Evolutionary conservation across 2,329 filamentous ascomycete species (phyloP), one percentile per base, ranked within the genome.

Genomic region (Nothophaeocryptopus gaeumannii): DNA sequence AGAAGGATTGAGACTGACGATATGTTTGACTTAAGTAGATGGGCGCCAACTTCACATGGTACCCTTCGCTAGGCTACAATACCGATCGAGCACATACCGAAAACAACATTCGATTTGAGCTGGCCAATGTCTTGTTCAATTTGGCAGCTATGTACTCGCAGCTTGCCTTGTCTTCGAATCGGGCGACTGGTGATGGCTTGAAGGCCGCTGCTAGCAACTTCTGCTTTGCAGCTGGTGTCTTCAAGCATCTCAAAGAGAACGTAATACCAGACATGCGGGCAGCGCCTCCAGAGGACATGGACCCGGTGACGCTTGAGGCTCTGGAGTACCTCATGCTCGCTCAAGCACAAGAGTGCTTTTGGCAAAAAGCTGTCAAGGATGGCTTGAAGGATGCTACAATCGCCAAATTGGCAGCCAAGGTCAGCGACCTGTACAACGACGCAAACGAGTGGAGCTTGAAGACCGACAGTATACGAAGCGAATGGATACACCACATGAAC

Each of bases 401-500:
- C 54, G 88, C 93, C 2, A 93, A 95, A 67, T 77, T 99, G 13
- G 91, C 93, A 4, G 89, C 89, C 3, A 84, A 89, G 54, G 90
- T 97, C 3, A 95, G 89, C 2, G 93, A 99, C 64, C 80, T 95
- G 37, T 99, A 97, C 70, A 87, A 84, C 45, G 76, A 85, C 46
- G 89, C 91, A 0, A 85, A 88, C 5, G 92, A 96, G 61, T 86
- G 85, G 56, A 91, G 89, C 8, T 84, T 95, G 66, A 89, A 90
- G 69, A 96, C 90, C 55, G 85, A 96, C 63, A 85, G 88, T 12
- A 85, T 97, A 59, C 93, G 88, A 67, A 91, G 87, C 48, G 88
- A 93, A 55, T 97, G 92, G 93, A 96, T 99, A 60, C 92, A 97
- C 70, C 92, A 97, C 67, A 91, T 95, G 80, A 91, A 88, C 20